phyloP scores from a whole-genome alignment of 1,139 yeast species.

The Taiozyma sp. region DNA sequence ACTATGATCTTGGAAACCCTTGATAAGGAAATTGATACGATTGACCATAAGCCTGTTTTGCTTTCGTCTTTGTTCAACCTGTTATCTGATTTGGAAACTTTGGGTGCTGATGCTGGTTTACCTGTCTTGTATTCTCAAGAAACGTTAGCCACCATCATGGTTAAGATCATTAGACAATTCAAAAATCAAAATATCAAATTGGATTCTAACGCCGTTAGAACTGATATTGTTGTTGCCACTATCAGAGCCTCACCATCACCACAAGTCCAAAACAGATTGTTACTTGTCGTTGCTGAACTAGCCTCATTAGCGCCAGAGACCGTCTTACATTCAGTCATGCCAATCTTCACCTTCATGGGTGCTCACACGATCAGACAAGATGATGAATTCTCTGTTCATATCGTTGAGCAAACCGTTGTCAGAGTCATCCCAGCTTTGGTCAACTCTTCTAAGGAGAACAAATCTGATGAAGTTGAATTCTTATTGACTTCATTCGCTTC shows the following conservation, averaged over 20 bases:
- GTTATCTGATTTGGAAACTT: slow-evolving; percentile 78
- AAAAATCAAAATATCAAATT: slow-evolving; percentile 31
- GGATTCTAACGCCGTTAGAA: slow-evolving; percentile 72
- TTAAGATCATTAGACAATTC: slow-evolving; percentile 55
- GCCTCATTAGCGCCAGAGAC: slow-evolving; percentile 89
- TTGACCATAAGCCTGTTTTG: slow-evolving; percentile 43
- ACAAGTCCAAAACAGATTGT: slow-evolving; percentile 85
- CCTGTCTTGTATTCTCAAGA: slow-evolving; percentile 93
- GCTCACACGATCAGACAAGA: slow-evolving; percentile 96
- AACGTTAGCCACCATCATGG: slow-evolving; percentile 82
- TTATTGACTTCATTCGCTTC: slow-evolving; percentile 83
- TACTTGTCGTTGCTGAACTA: slow-evolving; percentile 79
- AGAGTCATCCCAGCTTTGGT: slow-evolving; percentile 91
- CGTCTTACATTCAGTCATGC: slow-evolving; percentile 95
- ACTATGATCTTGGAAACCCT: slow-evolving; percentile 77
- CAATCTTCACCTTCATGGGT: slow-evolving; percentile 98
- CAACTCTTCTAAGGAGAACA: slow-evolving; percentile 44
- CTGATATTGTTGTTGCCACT: slow-evolving; percentile 86
- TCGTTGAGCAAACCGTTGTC: slow-evolving; percentile 86
- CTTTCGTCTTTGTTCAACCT: slow-evolving; percentile 59
- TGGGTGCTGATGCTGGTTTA: slow-evolving; percentile 86
- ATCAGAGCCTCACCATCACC: slow-evolving; percentile 88
- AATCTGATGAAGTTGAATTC: slow-evolving; percentile 69
- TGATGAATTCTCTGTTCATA: slow-evolving; percentile 89
- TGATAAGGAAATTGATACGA: slow-evolving; percentile 38